Evolutionary conservation across 1,284 basidiomycete species (phyloP), one percentile per base, ranked within the genome.

Genomic region (Pseudozyma pruni): DNA sequence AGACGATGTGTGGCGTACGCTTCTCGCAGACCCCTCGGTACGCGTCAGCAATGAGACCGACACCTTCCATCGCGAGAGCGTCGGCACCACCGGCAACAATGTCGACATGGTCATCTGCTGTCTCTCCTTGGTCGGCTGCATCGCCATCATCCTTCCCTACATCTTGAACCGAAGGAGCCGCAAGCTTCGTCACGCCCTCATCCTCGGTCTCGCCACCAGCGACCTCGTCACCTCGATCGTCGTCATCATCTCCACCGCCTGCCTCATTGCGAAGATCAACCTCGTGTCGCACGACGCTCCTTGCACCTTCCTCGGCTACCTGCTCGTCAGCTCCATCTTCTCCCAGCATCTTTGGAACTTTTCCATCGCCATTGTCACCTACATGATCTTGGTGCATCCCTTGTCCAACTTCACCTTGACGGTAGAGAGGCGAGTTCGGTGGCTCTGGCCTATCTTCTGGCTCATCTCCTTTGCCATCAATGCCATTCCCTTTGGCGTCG

Each of bases 301-400:
- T 11, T 79, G 76, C 64, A 63, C 50, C 33, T 63, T 77, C 20
- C 63, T 74, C 32, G 76, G 76, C 33, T 79, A 68, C 58, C 11
- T 59, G 9, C 53, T 75, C 37, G 29, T 62, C 55, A 58, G 53
- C 42, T 63, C 73, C 44, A 67, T 77, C 49, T 79, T 75, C 51
- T 64, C 76, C 0, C 76, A 79, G 50, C 73, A 79, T 43, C 53
- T 79, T 11, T 79, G 76, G 76, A 79, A 79, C 43, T 53, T 79
- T 13, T 46, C 58, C 53, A 79, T 79, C 40, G 75, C 71, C 27
- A 43, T 68, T 23, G 66, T 79, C 60, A 79, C 76, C 37, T 77
- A 77, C 62, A 71, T 77, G 63, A 77, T 79, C 62, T 53, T 79
- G 19, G 74, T 77, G n/a, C 64, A 72, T 44, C 76, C 76, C 9